A percentile compares a stretch with the other conserved stretches of the same genome.
These are phyloP conservation scores for Cyclostephanos tholiformis DNA, from an alignment of 108 stramenopile genomes.

Conservation along the genomic window DNA sequence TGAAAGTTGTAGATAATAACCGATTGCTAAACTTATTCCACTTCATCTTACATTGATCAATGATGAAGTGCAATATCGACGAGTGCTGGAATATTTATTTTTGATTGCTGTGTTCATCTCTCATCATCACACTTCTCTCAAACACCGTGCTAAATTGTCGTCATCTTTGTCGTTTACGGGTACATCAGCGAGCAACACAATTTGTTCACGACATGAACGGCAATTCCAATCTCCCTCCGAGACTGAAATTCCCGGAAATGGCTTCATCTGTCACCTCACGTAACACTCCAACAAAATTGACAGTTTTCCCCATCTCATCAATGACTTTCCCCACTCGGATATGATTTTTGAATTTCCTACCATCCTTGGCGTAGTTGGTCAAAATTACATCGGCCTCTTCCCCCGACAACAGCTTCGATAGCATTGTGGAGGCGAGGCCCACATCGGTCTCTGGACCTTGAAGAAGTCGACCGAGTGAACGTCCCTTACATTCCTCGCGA, in stretches of 20 bases:
- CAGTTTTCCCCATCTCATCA: slow-evolving; percentile 55
- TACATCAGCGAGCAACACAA: neutral
- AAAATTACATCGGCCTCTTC: slow-evolving; percentile 70
- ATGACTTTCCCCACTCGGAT: slow-evolving; percentile 66
- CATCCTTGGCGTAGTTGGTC: slow-evolving; percentile 75
- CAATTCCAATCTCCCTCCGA: neutral
- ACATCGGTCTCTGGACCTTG: slow-evolving; percentile 71
- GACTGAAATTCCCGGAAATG: neutral
- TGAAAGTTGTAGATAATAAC: neutral
- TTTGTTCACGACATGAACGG: slow-evolving; percentile 20
- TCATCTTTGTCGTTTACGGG: neutral
- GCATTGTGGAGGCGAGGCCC: slow-evolving; percentile 53
- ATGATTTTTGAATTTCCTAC: slow-evolving; percentile 67
- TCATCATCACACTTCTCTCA: neutral
- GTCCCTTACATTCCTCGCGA: slow-evolving; percentile 60
- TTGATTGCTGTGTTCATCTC: too few species aligned
- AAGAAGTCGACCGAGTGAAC: slow-evolving; percentile 57
- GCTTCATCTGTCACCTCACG: slow-evolving; percentile 53
- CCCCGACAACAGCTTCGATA: slow-evolving; percentile 55
- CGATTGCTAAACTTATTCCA: neutral
- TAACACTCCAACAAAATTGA: slow-evolving; percentile 79
- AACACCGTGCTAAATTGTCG: neutral
- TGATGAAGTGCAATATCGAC: neutral
- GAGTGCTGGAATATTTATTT: too few species aligned
- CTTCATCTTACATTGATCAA: neutral